These are phyloP conservation scores for Paraphoma chrysanthemicola DNA, from an alignment of 2,329 filamentous ascomycete species.

Conservation along the genomic window DNA sequence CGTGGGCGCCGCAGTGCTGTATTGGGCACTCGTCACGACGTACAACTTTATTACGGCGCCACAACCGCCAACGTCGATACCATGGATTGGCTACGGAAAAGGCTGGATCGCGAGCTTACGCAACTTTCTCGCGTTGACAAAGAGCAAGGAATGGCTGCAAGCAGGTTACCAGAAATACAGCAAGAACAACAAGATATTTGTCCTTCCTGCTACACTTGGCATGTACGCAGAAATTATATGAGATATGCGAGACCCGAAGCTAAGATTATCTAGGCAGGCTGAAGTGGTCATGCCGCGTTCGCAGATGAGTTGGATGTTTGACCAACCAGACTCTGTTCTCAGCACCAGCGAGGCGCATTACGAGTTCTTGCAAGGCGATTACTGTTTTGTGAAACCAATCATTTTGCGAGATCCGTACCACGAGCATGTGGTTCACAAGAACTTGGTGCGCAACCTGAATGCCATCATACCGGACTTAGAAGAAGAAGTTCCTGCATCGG, in stretches of 20 bases:
- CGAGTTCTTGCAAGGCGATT: conserved; percentile 48
- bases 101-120: conserved; percentile 25
- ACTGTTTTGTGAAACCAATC: conserved; percentile 45
- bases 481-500: conserved; percentile 45
- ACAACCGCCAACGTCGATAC: conserved; percentile 22
- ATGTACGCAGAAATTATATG: conserved; percentile 12
- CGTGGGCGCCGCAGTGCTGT: conserved; percentile 22
- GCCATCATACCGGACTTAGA: conserved; percentile 45
- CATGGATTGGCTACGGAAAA: conserved; percentile 35
- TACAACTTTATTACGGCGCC: conserved; percentile 21
- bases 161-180: conserved; percentile 32
- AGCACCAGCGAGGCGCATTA: conserved; percentile 47
- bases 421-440: conserved; percentile 50
- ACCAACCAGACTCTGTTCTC: conserved; percentile 52
- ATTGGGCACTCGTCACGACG: conserved; percentile 16
- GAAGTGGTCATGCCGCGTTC: conserved; percentile 44
- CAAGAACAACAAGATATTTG: conserved; percentile 32
- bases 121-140: conserved; percentile 26
- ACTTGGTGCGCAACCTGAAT: conserved; percentile 50
- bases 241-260: not conserved
- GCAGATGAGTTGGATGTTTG: conserved; percentile 50
- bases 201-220: conserved; percentile 33
- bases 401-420: conserved; percentile 51
- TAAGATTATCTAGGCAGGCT: not conserved
- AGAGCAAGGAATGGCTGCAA: conserved; percentile 30